A percentile compares a stretch with the other conserved stretches of the same genome.
These are phyloP conservation scores for Colletotrichum tropicale DNA, from an alignment of 2,329 filamentous ascomycete species.

Conservation along the genomic window DNA sequence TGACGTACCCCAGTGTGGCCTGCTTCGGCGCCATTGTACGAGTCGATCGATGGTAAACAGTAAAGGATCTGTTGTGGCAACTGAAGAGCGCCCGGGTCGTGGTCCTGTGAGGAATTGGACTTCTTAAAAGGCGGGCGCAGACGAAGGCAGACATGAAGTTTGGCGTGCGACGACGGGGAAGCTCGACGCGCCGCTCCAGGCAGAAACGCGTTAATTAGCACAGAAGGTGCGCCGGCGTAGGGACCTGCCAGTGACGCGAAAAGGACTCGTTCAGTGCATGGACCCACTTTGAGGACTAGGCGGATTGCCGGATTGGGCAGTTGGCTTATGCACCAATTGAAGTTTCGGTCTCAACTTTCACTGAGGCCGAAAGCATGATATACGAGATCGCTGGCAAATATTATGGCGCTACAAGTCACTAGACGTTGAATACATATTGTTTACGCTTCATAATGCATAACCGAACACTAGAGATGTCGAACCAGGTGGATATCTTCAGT, in stretches of 20 bases:
- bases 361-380: not conserved
- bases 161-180: not conserved
- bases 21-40: constrained; percentile 65
- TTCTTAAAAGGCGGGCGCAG: not conserved
- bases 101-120: constrained; percentile 1
- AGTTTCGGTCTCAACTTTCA: not conserved
- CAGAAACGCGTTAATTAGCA: constrained; percentile 45
- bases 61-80: not conserved
- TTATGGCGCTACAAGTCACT: not conserved
- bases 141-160: constrained; percentile 17
- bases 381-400: not conserved
- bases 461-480: not conserved
- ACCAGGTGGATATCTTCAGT: constrained; percentile 20
- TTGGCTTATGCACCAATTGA: not conserved
- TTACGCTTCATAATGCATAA: not conserved
- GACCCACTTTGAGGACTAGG: not conserved
- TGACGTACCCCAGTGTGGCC: constrained; percentile 88
- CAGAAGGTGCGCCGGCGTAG: constrained; percentile 14
- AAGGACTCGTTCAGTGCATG: not conserved
- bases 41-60: not conserved
- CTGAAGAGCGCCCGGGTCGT: not conserved
- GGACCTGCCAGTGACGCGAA: not conserved
- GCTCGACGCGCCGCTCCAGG: constrained; percentile 41
- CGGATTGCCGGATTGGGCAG: not conserved
- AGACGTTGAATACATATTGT: not conserved